Evolutionary conservation across 2,329 filamentous ascomycete genomes (phyloP), one percentile per base, ranked within the genome.

Genomic region (Penicillium hesseltinei): DNA sequence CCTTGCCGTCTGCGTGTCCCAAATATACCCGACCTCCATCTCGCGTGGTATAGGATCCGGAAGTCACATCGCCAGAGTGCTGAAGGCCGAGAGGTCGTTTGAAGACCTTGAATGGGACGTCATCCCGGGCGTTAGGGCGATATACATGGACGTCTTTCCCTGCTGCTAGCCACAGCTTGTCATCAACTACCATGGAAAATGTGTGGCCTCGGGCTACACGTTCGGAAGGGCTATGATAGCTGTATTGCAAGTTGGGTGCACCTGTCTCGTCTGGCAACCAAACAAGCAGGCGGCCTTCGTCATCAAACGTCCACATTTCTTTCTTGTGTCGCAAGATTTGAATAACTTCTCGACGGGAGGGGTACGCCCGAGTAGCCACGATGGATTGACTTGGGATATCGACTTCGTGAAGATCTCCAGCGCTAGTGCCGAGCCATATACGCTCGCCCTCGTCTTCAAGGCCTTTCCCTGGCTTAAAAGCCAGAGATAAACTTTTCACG

Each of bases 261-360:
- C 89, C 88, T 6, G 84, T 84, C 45, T 85, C 81, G 66, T 92
- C 90, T 4, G 92, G 88, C 1, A 85, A 87, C 94, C 94, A 99
- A 5, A 97, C 84, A 63, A 91, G 87, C 15, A 99, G 78, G 45
- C 89, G 90, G 11, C 94, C 94, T 46, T 89, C 86, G 62, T 97
- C 92, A 71, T 97, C 94, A 47, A 99, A 74, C 0, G 92, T 92
- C 94, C 94, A 99, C 72, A 99, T 84, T 68, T 97, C 90, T 64
- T 91, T 91, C 61, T 86, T 88, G 72, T 95, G 89, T 39, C 94
- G 86, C 70, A 91, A 89, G 42, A 99, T 96, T 66, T 87, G 91
- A 62, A 90, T 84, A 50, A 99, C 84, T 65, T 96, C 90, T 60
- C 86, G 83, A 42, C 90, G 86, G 8, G 87, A 85, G 67, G 97